A percentile compares a stretch with the other conserved stretches of the same genome.
Evolutionary conservation across 805 yeast species (phyloP).

Genomic region (Kregervanrija delftensis): DNA sequence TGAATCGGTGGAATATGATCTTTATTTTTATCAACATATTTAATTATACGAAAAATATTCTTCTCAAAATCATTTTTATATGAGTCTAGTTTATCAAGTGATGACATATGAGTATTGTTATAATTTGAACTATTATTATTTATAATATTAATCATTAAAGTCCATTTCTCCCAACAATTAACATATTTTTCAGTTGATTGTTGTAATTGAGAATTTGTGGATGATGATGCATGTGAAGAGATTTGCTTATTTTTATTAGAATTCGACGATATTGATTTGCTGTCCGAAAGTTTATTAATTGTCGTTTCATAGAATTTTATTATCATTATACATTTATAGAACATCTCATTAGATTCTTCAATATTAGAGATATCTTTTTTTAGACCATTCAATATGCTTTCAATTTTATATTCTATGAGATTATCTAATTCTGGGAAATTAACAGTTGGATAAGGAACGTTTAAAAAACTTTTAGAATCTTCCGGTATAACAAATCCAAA

Average conservation of each 20-base stretch:
- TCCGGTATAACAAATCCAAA: constrained; percentile 59
- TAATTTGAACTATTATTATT: constrained; percentile 12
- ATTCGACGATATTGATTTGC: too few relatives aligned
- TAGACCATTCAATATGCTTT: constrained; percentile 24
- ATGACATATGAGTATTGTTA: neutral
- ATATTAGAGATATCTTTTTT: too few relatives aligned
- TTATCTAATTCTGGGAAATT: constrained; percentile 42
- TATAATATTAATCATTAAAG: constrained; percentile 41
- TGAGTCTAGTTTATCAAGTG: constrained; percentile 11
- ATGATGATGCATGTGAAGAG: constrained; percentile 7
- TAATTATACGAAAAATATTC: constrained; percentile 39
- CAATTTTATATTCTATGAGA: constrained; percentile 30
- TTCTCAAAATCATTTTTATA: constrained; percentile 33
- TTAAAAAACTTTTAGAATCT: constrained; percentile 43
- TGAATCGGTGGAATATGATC: constrained; percentile 72
- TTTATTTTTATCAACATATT: constrained; percentile 48
- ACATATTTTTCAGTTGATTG: constrained; percentile 32
- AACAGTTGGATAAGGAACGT: constrained; percentile 50
- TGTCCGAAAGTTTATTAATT: too few relatives aligned
- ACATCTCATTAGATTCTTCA: constrained; percentile 8
- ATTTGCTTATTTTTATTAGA: too few relatives aligned
- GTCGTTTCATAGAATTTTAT: constrained; percentile 22
- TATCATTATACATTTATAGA: constrained; percentile 28
- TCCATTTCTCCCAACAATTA: constrained; percentile 69
- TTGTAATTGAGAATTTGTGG: constrained; percentile 4